Evolutionary conservation across 306 rosid genomes (phyloP), one percentile per base, ranked within the genome.

Genomic region (Quercus gilva): DNA sequence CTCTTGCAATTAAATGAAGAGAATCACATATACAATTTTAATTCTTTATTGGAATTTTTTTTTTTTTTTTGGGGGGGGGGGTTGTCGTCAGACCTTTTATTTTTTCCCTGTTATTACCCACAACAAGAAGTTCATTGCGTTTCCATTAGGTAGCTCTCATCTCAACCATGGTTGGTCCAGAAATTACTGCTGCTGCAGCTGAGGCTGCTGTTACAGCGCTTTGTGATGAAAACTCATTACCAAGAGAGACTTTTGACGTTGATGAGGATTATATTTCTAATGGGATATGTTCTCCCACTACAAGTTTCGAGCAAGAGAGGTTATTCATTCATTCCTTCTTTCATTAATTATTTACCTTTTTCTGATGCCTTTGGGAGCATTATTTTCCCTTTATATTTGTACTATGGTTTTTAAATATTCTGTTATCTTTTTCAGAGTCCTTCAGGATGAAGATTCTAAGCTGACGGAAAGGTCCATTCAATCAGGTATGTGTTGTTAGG

Each of bases 101-200:
- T 26, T 6, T 52, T 35, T 59, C 73, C 31, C 75, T 41, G 55
- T 28, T 19, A 70, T 67, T 82, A 26, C 5, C 19, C 73, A 49
- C 74, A 71, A 75, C 58, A 25, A 43, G 75, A 53, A 9, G 55
- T 69, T 51, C n/a, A 71, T 79, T 59, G 35, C 84, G 77, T 81
- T 84, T 79, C 78, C 28, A 41, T 83, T 80, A 95, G 99, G 99
- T 91, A 84, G 94, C 96, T 79, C 88, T 83, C 71, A 80, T 95
- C 5, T 85, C 99, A 79, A 79, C 87, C 61, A 85, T 86, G 91
- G 98, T 91, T 70, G 96, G 91, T 69, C 96, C 97, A 73, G 90
- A 86, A 71, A 86, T 93, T 71, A 74, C 97, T 26, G 94, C 91
- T 74, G 94, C 97, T 20, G 98, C 97, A 57, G 98, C 99, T 64